A percentile compares a stretch with the other conserved stretches of the same genome.
phyloP scores from a whole-genome alignment of 192 early-diverging fungal genomes.

The Rhizoclosmatium globosum region DNA sequence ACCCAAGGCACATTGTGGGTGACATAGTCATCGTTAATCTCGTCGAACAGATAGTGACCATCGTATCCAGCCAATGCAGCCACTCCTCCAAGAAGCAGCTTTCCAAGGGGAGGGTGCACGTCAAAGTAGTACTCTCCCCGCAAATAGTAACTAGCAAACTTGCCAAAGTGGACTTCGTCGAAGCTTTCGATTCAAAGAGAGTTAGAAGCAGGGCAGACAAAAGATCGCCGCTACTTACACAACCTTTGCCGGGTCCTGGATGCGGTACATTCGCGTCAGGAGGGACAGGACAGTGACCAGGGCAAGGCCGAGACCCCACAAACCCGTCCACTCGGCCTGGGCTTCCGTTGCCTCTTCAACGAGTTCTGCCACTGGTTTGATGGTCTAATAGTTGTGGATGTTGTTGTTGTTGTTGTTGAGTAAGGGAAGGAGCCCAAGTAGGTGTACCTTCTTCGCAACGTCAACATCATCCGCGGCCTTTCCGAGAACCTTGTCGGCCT shows the following conservation, averaged over 20 bases:
- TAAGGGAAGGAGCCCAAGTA: too few species aligned
- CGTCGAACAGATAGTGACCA: constrained; percentile 93
- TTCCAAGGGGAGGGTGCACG: constrained; percentile 96
- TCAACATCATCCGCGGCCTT: too few species aligned
- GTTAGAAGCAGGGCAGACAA: background rate
- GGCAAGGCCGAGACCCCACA: constrained; percentile 35
- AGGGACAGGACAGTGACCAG: constrained; percentile 44
- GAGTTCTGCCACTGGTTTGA: background rate
- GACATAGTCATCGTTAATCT: constrained; percentile 92
- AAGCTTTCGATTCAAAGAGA: constrained; percentile 65
- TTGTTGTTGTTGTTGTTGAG: too few species aligned
- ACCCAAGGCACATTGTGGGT: constrained; percentile 90
- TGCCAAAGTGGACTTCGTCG: constrained; percentile 99
- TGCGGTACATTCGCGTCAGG: constrained; percentile 48
- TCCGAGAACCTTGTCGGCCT: background rate
- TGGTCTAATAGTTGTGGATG: background rate
- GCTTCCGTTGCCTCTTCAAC: background rate
- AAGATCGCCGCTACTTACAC: constrained; percentile 44
- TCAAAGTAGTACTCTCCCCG: constrained; percentile 93
- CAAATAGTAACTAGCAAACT: constrained; percentile 95
- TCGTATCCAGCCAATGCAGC: constrained; percentile 92
- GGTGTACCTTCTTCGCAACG: too few species aligned
- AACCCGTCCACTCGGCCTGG: background rate
- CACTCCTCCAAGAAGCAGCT: constrained; percentile 84
- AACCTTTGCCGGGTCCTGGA: constrained; percentile 52